These are phyloP conservation scores for Blastocystis sp. DNA, from an alignment of 352 stramenopile genomes.

Conservation along the genomic window DNA sequence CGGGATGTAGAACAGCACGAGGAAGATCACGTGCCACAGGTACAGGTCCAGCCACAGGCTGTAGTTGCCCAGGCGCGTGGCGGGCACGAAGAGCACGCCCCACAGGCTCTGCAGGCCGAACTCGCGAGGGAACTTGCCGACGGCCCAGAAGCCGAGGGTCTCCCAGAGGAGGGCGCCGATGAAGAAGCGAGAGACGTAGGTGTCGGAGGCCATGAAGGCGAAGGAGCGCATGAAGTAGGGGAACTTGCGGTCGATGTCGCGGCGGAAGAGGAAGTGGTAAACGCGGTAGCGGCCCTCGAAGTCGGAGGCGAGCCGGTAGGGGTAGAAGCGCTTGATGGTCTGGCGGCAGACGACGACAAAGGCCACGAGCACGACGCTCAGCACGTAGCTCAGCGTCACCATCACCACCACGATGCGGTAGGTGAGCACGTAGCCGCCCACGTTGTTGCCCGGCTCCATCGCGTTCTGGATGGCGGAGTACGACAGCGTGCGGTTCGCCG, in stretches of 20 bases:
- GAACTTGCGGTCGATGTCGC: neutral
- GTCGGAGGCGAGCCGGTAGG: neutral
- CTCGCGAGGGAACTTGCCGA: slow-evolving; percentile 18
- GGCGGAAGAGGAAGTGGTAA: neutral
- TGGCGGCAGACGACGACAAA: slow-evolving; percentile 7
- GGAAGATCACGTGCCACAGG: neutral
- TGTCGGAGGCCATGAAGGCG: slow-evolving; percentile 19
- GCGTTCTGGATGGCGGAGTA: slow-evolving; percentile 1
- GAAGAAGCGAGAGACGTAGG: slow-evolving; percentile 21
- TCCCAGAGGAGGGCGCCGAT: slow-evolving; percentile 35
- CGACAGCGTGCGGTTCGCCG: slow-evolving; percentile 5
- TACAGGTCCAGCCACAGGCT: slow-evolving; percentile 58
- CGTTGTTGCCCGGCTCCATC: neutral
- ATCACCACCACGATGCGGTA: slow-evolving; percentile 9
- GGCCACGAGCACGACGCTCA: neutral
- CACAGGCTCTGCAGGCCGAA: slow-evolving; percentile 42
- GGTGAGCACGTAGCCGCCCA: slow-evolving; percentile 24
- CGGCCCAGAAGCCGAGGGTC: slow-evolving; percentile 45
- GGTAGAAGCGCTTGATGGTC: slow-evolving; percentile 24
- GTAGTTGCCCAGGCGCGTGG: neutral
- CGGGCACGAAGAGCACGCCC: slow-evolving; percentile 41
- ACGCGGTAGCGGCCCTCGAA: neutral
- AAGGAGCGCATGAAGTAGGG: neutral
- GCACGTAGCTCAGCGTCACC: slow-evolving; percentile 23
- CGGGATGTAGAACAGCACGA: slow-evolving; percentile 37